phyloP scores from a whole-genome alignment of 2,329 filamentous ascomycete genomes.

The Aspergillus latus region DNA sequence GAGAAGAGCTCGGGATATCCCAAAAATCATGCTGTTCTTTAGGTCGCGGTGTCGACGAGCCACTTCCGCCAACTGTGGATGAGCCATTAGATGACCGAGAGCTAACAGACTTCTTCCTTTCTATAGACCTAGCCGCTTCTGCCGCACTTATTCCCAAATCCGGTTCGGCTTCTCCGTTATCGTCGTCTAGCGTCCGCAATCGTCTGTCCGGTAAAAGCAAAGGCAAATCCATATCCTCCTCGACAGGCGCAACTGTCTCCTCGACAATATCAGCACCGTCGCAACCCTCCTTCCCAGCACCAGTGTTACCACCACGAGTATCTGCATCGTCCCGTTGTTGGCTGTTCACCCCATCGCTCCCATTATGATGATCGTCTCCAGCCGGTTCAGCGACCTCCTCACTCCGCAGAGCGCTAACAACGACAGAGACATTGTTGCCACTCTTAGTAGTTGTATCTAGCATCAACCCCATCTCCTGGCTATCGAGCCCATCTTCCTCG shows the following conservation, averaged over 20 bases:
- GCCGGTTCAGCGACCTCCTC: not conserved
- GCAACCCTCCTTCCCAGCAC: not conserved
- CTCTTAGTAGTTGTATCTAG: slow-evolving; percentile 7
- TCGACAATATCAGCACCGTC: not conserved
- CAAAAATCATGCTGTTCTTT: slow-evolving; percentile 24
- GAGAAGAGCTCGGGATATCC: slow-evolving; percentile 35
- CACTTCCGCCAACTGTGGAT: not conserved
- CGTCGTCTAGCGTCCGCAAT: not conserved
- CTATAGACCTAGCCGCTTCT: not conserved
- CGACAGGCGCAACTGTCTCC: not conserved
- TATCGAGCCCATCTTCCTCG: slow-evolving; percentile 45
- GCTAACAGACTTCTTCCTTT: not conserved
- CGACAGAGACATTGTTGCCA: slow-evolving; percentile 13
- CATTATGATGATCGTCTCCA: not conserved
- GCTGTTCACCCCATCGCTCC: not conserved
- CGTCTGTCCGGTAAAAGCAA: not conserved
- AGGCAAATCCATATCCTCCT: slow-evolving; percentile 2
- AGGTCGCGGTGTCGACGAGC: slow-evolving; percentile 17
- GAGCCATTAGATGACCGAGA: not conserved
- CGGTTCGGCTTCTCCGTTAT: not conserved
- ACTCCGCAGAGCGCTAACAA: not conserved
- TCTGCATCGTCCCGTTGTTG: not conserved
- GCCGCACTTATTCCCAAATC: not conserved
- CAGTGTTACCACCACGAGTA: not conserved
- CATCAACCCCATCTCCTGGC: slow-evolving; percentile 26